Percentiles rank a stretch among this genome's conserved stretches.
Conservation (phyloP, 176 grass and related monocot genomes). For the Eragrostis nindensis region DNA sequence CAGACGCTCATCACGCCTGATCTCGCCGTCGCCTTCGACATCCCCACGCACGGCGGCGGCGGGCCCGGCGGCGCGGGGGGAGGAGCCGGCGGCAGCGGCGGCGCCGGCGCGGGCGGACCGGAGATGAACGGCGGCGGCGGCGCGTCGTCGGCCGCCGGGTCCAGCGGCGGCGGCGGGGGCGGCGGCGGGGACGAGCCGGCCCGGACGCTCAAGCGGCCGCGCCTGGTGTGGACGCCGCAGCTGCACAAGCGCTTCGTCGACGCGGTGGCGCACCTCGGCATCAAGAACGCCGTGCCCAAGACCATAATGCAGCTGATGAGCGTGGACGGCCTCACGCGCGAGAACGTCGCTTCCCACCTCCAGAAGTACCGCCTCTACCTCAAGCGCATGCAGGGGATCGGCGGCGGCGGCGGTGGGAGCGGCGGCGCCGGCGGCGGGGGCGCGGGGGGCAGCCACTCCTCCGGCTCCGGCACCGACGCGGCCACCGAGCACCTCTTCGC, state of each 20-base stretch:
- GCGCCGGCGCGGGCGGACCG: neutral
- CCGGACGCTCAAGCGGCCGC: slow-evolving; percentile 78
- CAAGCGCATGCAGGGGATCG: slow-evolving; percentile 80
- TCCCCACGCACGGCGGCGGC: slow-evolving; percentile 45
- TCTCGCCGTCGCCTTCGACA: slow-evolving; percentile 93
- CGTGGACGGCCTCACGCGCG: slow-evolving; percentile 89
- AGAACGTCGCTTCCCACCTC: slow-evolving; percentile 90
- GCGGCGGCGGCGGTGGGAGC: slow-evolving; percentile 41
- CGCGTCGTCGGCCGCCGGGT: slow-evolving; percentile 54
- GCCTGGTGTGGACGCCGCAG: slow-evolving; percentile 93
- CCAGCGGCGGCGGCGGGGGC: slow-evolving; percentile 49
- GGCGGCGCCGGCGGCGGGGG: slow-evolving; percentile 24
- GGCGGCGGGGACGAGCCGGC: slow-evolving; percentile 66
- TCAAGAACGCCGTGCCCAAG: slow-evolving; percentile 97
- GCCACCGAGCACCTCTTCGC: slow-evolving; percentile 85
- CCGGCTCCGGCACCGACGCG: slow-evolving; percentile 60
- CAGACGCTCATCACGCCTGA: slow-evolving; percentile 85
- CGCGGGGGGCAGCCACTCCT: slow-evolving; percentile 51
- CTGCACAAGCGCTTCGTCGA: slow-evolving; percentile 94
- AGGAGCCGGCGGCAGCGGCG: neutral
- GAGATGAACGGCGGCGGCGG: slow-evolving; percentile 73
- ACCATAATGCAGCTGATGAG: slow-evolving; percentile 98
- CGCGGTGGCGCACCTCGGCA: slow-evolving; percentile 85
- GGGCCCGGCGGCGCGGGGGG: neutral
- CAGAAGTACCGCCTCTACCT: slow-evolving; percentile 92